These are phyloP conservation scores for Senna siamea DNA, from an alignment of 306 rosid species.

Conservation along the genomic window DNA sequence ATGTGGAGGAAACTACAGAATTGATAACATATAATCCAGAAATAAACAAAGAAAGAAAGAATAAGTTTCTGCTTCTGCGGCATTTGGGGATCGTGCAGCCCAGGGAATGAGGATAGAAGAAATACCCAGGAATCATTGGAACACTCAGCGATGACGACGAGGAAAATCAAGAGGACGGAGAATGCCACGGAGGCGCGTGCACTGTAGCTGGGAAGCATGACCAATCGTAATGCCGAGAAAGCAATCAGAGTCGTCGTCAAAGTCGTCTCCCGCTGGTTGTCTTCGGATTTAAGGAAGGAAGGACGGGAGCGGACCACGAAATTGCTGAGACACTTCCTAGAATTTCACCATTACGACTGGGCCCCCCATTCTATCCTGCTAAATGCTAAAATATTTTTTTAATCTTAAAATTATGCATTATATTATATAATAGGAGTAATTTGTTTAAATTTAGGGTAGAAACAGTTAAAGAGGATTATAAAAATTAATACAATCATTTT, in stretches of 20 bases:
- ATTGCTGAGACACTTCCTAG: neutral
- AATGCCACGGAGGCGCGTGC: slow-evolving; percentile 47
- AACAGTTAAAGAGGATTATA: no score
- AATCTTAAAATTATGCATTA: no score
- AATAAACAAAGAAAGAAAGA: neutral
- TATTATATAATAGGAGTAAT: no score
- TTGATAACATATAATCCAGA: neutral
- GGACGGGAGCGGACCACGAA: neutral
- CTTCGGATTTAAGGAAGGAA: neutral
- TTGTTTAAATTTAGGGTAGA: no score
- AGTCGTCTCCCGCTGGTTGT: neutral
- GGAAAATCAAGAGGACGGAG: slow-evolving; percentile 42
- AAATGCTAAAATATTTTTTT: no score
- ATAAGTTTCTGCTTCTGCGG: neutral
- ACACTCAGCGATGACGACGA: slow-evolving; percentile 46
- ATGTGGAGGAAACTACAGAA: neutral
- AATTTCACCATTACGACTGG: no score
- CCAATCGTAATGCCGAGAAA: neutral
- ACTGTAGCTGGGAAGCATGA: slow-evolving; percentile 33
- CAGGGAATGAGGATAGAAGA: neutral
- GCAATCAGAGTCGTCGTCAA: neutral
- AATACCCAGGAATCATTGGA: slow-evolving; percentile 52
- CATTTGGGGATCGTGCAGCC: neutral
- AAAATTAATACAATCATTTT: no score
- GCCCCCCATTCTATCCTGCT: no score